Evolutionary conservation across 2,329 filamentous ascomycete genomes (phyloP).

Genomic region (Claviceps citrina): DNA sequence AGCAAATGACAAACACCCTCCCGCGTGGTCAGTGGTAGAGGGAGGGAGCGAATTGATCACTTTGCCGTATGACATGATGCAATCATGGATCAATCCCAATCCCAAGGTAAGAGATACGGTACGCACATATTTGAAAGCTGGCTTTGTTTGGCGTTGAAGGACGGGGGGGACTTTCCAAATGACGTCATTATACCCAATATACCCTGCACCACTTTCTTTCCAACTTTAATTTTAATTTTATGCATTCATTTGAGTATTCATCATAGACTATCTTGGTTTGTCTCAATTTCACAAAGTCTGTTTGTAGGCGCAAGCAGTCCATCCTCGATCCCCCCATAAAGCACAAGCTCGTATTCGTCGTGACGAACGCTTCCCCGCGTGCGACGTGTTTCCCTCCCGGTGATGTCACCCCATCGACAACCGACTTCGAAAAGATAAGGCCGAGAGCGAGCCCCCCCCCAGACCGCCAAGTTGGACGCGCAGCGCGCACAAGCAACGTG

Average conservation of each 20-base stretch:
- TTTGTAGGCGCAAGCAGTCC: too few species aligned
- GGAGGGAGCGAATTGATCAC: too few species aligned
- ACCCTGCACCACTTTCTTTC: background rate
- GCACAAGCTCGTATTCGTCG: conserved; percentile 1
- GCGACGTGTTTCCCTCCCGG: background rate
- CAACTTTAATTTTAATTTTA: too few species aligned
- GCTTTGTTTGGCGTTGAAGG: background rate
- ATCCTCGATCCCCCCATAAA: too few species aligned
- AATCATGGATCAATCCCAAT: too few species aligned
- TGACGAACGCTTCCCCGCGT: background rate
- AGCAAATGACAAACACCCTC: background rate
- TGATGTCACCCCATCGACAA: background rate
- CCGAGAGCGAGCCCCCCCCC: too few species aligned
- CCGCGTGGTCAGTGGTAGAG: too few species aligned
- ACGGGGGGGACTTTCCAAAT: background rate
- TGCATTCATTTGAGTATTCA: background rate
- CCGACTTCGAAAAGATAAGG: too few species aligned
- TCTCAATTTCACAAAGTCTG: too few species aligned
- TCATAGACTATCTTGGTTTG: background rate
- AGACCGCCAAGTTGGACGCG: conserved; percentile 1
- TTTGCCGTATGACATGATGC: too few species aligned
- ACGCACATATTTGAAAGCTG: too few species aligned
- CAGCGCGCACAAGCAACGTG: background rate
- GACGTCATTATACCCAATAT: background rate
- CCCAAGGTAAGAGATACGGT: too few species aligned